A percentile compares a stretch with the other conserved stretches of the same genome.
phyloP scores from a whole-genome alignment of 2,329 filamentous ascomycete species.

The Conoideocrella luteorostrata region DNA sequence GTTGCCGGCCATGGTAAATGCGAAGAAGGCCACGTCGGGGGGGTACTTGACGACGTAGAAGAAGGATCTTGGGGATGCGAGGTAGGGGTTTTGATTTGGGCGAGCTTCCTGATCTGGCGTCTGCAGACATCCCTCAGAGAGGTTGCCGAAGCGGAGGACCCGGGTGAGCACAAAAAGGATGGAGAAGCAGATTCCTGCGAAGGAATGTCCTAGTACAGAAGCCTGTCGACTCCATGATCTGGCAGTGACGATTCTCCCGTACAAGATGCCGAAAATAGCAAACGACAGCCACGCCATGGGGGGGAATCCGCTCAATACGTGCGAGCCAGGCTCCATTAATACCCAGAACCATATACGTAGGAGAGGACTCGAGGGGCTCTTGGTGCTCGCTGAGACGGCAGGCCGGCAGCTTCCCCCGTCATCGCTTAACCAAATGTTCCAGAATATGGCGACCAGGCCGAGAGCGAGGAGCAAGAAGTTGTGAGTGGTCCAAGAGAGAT shows the following conservation, averaged over 20 bases:
- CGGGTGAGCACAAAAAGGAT: constrained; percentile 35
- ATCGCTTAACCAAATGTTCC: constrained; percentile 40
- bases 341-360: constrained; percentile 36
- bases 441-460: constrained; percentile 33
- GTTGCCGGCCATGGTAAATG: constrained; percentile 32
- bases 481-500: constrained; percentile 34
- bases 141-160: constrained; percentile 34
- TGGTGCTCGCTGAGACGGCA: background rate
- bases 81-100: constrained; percentile 31
- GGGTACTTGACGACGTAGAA: constrained; percentile 43
- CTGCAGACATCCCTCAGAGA: constrained; percentile 36
- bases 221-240: constrained; percentile 23
- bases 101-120: constrained; percentile 29
- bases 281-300: constrained; percentile 42
- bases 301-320: constrained; percentile 34
- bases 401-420: constrained; percentile 30
- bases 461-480: constrained; percentile 30
- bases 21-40: constrained; percentile 39
- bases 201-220: constrained; percentile 21
- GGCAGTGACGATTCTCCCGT: constrained; percentile 31
- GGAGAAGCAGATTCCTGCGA: constrained; percentile 23
- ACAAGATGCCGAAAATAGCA: constrained; percentile 36
- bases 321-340: constrained; percentile 15
- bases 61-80: constrained; percentile 34
- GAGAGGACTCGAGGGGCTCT: constrained; percentile 17